These are phyloP conservation scores for Hansenula sp. DNA, from an alignment of 1,139 yeast genomes.

Conservation along the genomic window DNA sequence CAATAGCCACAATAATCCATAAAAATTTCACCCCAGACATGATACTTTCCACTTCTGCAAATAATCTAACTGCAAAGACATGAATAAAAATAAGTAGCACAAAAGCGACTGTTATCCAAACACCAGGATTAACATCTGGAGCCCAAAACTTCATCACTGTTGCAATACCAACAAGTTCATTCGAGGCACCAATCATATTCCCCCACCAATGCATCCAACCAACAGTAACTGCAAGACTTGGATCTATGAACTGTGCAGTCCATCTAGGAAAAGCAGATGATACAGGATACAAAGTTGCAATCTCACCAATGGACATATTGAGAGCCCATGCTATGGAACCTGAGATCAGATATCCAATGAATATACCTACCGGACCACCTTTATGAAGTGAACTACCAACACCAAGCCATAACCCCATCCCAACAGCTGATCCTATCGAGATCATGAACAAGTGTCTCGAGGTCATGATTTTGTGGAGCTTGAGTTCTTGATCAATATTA, in stretches of 20 bases:
- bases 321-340: constrained; percentile 28
- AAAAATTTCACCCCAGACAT: constrained; percentile 27
- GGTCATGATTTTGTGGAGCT: constrained; percentile 41
- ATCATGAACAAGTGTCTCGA: constrained; percentile 57
- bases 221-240: constrained; percentile 31
- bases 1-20: constrained; percentile 9
- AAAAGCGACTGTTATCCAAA: constrained; percentile 30
- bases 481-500: constrained; percentile 1
- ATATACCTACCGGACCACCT: constrained; percentile 77
- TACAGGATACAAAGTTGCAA: constrained; percentile 30
- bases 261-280: constrained; percentile 31
- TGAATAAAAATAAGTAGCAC: constrained; percentile 27
- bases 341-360: constrained; percentile 46
- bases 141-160: constrained; percentile 32
- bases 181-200: constrained; percentile 32
- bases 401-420: constrained; percentile 71
- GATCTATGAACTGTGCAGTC: constrained; percentile 30
- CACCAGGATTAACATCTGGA: constrained; percentile 19
- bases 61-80: constrained; percentile 28
- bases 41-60: constrained; percentile 31
- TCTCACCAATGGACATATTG: constrained; percentile 29
- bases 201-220: constrained; percentile 34
- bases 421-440: constrained; percentile 77
- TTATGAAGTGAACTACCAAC: constrained; percentile 56
- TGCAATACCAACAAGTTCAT: constrained; percentile 20